Conservation (phyloP, 2,329 filamentous ascomycete species). For the Sporothrix pseudoabietina region DNA sequence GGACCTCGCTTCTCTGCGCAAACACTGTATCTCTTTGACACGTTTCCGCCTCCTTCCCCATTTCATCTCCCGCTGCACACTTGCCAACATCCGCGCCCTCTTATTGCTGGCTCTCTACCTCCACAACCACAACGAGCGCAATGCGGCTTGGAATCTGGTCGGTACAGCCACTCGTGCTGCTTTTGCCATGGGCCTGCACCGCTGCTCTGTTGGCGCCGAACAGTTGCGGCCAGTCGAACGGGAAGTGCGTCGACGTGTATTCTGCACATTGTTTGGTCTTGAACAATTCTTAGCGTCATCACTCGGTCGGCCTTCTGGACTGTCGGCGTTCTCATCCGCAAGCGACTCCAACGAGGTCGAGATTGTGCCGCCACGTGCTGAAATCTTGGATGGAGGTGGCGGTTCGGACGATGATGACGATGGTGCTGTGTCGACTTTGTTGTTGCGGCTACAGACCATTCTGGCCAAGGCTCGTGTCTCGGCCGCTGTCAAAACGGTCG, state of each 20-base stretch:
- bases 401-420: slow-evolving; percentile 21
- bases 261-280: slow-evolving; percentile 22
- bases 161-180: slow-evolving; percentile 19
- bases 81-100: slow-evolving; percentile 21
- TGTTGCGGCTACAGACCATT: background rate
- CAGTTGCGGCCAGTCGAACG: slow-evolving; percentile 15
- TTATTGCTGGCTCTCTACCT: slow-evolving; percentile 18
- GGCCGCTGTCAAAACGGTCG: slow-evolving; percentile 12
- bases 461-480: slow-evolving; percentile 15
- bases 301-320: background rate
- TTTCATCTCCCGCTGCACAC: slow-evolving; percentile 18
- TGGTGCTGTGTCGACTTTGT: background rate
- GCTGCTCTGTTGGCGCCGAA: background rate
- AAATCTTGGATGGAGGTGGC: slow-evolving; percentile 14
- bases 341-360: background rate
- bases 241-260: slow-evolving; percentile 9
- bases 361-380: background rate
- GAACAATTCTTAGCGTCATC: slow-evolving; percentile 21
- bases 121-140: slow-evolving; percentile 24
- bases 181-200: slow-evolving; percentile 23
- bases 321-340: background rate
- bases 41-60: slow-evolving; percentile 10
- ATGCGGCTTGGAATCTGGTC: slow-evolving; percentile 16
- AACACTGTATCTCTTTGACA: slow-evolving; percentile 7
- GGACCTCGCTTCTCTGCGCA: background rate